Base-by-base conservation (phyloP, 768 basidiomycete genomes). In the Russula lepida region DNA sequence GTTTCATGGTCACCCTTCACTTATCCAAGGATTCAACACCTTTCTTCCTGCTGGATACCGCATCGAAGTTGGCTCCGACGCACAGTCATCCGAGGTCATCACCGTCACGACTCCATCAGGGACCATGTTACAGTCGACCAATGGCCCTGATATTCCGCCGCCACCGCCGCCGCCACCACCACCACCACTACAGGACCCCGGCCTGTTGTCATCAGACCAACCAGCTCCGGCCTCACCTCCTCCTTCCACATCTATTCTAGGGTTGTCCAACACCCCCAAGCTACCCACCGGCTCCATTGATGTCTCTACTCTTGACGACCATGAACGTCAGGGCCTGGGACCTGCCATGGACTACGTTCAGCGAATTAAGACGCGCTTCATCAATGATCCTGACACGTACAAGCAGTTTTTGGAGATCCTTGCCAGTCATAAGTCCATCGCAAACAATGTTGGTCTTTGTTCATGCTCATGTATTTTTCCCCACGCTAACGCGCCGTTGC, bases 21-120 rank as follows among this genome's bases (percentile, higher is more conserved):
- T 99, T 63, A 98, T 99, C 49, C 92, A 95, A 73, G 95, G 95
- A 11, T 99, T 99, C 81, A 98, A 98, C 75, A 97, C 94, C 0
- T 99, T 98, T 74, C 81, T 99, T 12, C 95, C 95, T 3, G 80
- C 83, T 23, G 95, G 95, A 17, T 99, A 98, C 70, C 86, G 90
- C 51, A 98, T 99, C 71, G 92, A 95, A 66, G 87, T 85, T 66
- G 80, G 80, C 15, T 75, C 75, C 33, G 85, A 89, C 67, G 74
- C 80, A n/a, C 76, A 80, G n/a, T 81, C 86, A 59, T 74, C 79
- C 35, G 79, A 82, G 35, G 77, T 79, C 66, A 89, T 91, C 69
- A 89, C 85, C 1, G 88, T 91, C 35, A 89, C 86, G 0, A 89
- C 88, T 0, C 89, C 89, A 1, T 77, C 79, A 0, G 89, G 88